A percentile compares a stretch with the other conserved stretches of the same genome.
phyloP scores from a whole-genome alignment of 768 basidiomycete species.

The Naganishia onofrii region DNA sequence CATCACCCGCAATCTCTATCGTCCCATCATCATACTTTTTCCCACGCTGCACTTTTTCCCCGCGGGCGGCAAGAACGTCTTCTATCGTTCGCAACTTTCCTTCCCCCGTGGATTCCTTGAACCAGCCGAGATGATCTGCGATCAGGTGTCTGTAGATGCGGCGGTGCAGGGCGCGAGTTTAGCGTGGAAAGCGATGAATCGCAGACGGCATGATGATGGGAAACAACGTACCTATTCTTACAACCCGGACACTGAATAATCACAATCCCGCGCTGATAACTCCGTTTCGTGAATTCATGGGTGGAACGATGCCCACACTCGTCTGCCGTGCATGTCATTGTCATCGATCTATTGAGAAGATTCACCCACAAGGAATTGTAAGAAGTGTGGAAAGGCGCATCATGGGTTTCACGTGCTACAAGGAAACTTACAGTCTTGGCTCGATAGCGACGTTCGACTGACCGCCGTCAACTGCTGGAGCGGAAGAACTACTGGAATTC shows the following conservation, averaged over 20 bases:
- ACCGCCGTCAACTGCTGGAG: background rate
- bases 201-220: no score
- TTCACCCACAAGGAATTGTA: no score
- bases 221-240: constrained; percentile 71
- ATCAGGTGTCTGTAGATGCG: constrained; percentile 44
- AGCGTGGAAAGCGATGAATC: no score
- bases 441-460: constrained; percentile 2
- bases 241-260: constrained; percentile 88
- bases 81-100: constrained; percentile 74
- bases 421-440: constrained; percentile 2
- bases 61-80: constrained; percentile 71
- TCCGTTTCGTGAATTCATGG: constrained; percentile 78
- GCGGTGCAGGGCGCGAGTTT: no score
- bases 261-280: constrained; percentile 85
- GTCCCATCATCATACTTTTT: constrained; percentile 29
- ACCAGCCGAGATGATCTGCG: constrained; percentile 53
- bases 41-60: constrained; percentile 64
- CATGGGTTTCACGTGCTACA: no score
- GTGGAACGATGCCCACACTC: constrained; percentile 73
- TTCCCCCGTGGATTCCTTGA: constrained; percentile 48
- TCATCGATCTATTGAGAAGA: constrained; percentile 49
- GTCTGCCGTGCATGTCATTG: constrained; percentile 50
- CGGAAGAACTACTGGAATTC: constrained; percentile 11
- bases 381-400: no score
- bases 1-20: constrained; percentile 22